Conservation (phyloP, 805 yeast species). For the Tetrapisispora taiwanensis region DNA sequence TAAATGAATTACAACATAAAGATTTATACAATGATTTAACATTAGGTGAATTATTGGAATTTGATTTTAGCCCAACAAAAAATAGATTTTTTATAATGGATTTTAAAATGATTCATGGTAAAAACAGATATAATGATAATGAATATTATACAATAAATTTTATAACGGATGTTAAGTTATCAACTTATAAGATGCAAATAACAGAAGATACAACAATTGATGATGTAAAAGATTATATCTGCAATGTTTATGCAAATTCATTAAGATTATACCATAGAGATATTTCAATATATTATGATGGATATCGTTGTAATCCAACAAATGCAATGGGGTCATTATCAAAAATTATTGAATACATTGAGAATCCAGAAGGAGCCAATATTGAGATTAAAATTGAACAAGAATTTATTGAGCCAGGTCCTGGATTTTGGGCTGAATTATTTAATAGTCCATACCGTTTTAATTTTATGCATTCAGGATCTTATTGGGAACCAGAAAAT, state of each 20-base stretch:
- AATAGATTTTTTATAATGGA: constrained; percentile 21
- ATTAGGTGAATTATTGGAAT: constrained; percentile 20
- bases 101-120: constrained; percentile 16
- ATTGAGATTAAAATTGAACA: constrained; percentile 20
- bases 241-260: constrained; percentile 20
- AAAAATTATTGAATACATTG: constrained; percentile 15
- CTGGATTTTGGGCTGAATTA: constrained; percentile 24
- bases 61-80: constrained; percentile 27
- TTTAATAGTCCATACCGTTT: constrained; percentile 7
- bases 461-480: constrained; percentile 3
- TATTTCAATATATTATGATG: constrained; percentile 17
- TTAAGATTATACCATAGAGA: constrained; percentile 15
- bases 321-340: constrained; percentile 14
- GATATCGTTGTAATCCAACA: constrained; percentile 9
- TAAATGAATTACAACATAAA: constrained; percentile 8
- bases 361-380: constrained; percentile 12
- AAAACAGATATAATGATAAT: neutral
- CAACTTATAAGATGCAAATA: constrained; percentile 15
- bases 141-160: constrained; percentile 14
- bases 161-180: constrained; percentile 17
- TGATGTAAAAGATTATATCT: constrained; percentile 20
- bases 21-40: constrained; percentile 16
- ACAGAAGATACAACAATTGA: constrained; percentile 16
- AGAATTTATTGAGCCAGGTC: constrained; percentile 23
- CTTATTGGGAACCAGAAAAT: constrained; percentile 2